A percentile compares a stretch with the other conserved stretches of the same genome.
These are phyloP conservation scores for Suillus spraguei DNA, from an alignment of 768 basidiomycete genomes.

Conservation along the genomic window DNA sequence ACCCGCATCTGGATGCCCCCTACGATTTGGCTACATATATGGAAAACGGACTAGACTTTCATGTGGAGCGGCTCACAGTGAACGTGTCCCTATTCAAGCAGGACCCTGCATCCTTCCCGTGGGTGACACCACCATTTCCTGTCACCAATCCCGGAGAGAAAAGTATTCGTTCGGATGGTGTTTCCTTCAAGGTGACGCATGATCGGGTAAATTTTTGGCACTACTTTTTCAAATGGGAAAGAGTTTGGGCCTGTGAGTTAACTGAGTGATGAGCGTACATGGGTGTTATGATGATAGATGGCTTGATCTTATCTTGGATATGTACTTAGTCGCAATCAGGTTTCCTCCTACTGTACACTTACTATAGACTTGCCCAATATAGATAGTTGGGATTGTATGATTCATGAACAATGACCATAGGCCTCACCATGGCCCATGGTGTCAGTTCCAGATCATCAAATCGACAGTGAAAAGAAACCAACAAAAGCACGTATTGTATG, in stretches of 20 bases:
- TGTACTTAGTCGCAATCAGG: background rate
- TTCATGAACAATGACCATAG: background rate
- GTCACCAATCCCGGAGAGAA: background rate
- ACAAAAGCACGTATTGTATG: background rate
- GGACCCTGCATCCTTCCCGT: background rate
- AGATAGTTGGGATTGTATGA: background rate
- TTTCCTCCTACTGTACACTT: background rate
- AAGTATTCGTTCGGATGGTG: background rate
- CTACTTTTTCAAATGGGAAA: background rate
- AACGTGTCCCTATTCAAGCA: background rate
- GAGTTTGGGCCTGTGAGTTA: background rate
- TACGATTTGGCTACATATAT: background rate
- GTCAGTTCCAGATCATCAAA: background rate
- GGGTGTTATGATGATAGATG: background rate
- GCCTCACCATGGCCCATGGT: background rate
- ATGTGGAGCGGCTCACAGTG: background rate
- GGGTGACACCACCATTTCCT: background rate
- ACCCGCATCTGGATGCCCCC: background rate
- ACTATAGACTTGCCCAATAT: background rate
- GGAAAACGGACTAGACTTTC: background rate
- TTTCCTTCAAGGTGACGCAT: background rate
- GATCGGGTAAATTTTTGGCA: background rate
- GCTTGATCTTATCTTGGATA: background rate
- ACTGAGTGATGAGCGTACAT: background rate
- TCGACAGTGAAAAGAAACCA: background rate